Evolutionary conservation across 1,284 basidiomycete genomes (phyloP).

Genomic region (Trametes polyzona): DNA sequence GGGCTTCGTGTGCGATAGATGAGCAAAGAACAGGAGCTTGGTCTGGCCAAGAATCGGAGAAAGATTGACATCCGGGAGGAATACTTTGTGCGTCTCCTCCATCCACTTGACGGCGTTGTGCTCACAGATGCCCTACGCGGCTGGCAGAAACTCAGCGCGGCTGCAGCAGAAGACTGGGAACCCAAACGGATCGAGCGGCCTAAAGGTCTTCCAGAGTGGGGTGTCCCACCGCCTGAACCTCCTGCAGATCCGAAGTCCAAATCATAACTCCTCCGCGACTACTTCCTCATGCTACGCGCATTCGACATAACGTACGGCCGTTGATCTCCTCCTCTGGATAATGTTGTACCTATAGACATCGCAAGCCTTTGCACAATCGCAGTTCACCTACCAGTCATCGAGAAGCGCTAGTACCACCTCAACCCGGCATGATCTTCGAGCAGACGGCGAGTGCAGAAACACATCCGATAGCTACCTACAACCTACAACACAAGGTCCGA

Average conservation of each 20-base stretch:
- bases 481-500: conserved; percentile 14
- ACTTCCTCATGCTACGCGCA: background rate
- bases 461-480: conserved; percentile 16
- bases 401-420: too few relatives aligned
- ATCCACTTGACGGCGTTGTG: conserved; percentile 1
- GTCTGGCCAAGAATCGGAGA: conserved; percentile 79
- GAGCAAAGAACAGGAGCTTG: conserved; percentile 83
- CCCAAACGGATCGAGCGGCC: conserved; percentile 85
- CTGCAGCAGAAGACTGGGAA: conserved; percentile 80
- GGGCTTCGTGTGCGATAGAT: conserved; percentile 48
- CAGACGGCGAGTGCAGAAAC: background rate
- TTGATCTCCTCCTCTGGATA: background rate
- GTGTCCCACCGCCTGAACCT: conserved; percentile 69
- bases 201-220: conserved; percentile 87
- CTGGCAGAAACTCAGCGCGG: conserved; percentile 65
- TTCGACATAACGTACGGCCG: background rate
- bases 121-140: conserved; percentile 4
- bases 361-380: background rate
- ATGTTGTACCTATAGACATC: conserved; percentile 9
- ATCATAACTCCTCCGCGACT: background rate
- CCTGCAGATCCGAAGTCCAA: conserved; percentile 25
- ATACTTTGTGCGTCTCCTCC: conserved; percentile 78
- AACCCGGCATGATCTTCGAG: too few relatives aligned
- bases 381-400: too few relatives aligned
- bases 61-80: conserved; percentile 94